Conservation (phyloP, 176 grass and related monocot species). For the Oryza officinalis region DNA sequence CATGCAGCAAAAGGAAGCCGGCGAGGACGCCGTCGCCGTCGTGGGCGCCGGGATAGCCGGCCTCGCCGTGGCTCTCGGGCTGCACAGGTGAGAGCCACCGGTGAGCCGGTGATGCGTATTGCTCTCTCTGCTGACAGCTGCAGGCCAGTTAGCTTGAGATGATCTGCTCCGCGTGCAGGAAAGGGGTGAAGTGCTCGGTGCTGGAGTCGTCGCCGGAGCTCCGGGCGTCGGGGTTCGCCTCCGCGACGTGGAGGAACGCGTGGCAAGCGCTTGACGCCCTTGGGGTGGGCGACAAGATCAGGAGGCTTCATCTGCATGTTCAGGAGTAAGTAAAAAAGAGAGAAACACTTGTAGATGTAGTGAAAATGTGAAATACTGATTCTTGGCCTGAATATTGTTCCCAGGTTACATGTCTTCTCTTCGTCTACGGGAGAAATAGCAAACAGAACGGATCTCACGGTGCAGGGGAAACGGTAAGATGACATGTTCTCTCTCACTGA, state of each 20-base stretch:
- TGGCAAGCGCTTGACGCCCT: slow-evolving; percentile 73
- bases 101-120: no score
- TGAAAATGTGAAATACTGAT: background rate
- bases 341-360: background rate
- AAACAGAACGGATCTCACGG: background rate
- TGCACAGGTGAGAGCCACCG: slow-evolving; percentile 42
- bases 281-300: slow-evolving; percentile 62
- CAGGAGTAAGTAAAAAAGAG: background rate
- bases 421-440: slow-evolving; percentile 6
- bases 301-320: slow-evolving; percentile 42
- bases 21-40: slow-evolving; percentile 52
- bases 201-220: slow-evolving; percentile 72
- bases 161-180: slow-evolving; percentile 27
- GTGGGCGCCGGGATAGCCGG: slow-evolving; percentile 65
- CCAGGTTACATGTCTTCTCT: slow-evolving; percentile 25
- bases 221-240: slow-evolving; percentile 58
- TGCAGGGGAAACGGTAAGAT: slow-evolving; percentile 15
- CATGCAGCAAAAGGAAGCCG: slow-evolving; percentile 26
- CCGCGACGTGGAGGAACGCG: slow-evolving; percentile 60
- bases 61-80: slow-evolving; percentile 65
- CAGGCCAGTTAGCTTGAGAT: background rate
- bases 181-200: slow-evolving; percentile 68
- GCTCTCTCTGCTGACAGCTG: no score
- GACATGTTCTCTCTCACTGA: background rate
- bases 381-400: background rate